Conservation (phyloP, 2,329 filamentous ascomycete genomes). For the Graphiopsis chlorocephala region DNA sequence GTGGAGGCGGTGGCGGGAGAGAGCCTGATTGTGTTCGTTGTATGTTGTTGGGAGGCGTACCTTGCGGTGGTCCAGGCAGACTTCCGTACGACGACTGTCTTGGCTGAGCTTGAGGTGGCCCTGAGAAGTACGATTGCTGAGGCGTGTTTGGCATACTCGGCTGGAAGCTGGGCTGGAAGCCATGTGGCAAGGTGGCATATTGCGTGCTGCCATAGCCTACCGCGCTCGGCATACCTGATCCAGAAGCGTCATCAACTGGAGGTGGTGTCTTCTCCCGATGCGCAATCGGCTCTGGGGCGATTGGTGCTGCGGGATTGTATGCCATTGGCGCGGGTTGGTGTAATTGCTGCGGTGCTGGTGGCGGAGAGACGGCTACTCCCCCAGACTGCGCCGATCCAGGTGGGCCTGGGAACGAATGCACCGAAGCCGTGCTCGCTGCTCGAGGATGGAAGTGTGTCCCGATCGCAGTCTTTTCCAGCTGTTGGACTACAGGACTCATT, state of each 20-base stretch:
- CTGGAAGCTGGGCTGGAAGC: conserved; percentile 23
- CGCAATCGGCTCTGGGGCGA: conserved; percentile 68
- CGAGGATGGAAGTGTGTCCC: conserved; percentile 53
- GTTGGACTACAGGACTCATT: conserved; percentile 69
- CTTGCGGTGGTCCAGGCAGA: conserved; percentile 24
- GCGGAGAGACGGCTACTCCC: conserved; percentile 21
- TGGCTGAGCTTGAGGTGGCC: conserved; percentile 13
- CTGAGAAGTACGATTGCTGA: conserved; percentile 35
- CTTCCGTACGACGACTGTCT: conserved; percentile 18
- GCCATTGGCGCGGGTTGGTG: conserved; percentile 47
- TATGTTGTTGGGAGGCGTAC: conserved; percentile 15
- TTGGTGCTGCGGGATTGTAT: conserved; percentile 76
- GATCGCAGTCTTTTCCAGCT: conserved; percentile 69
- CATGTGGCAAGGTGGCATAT: conserved; percentile 26
- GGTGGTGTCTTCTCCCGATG: conserved; percentile 79
- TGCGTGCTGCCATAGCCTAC: conserved; percentile 37
- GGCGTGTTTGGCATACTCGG: conserved; percentile 27
- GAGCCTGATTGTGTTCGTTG: conserved; percentile 21
- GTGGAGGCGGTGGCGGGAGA: conserved; percentile 26
- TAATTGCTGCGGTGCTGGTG: conserved; percentile 33
- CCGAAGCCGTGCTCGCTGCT: conserved; percentile 38
- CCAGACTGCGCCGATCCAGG: conserved; percentile 28
- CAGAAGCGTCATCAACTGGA: conserved; percentile 61
- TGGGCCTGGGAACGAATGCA: conserved; percentile 33
- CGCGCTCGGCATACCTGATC: conserved; percentile 43